phyloP scores from a whole-genome alignment of 306 rosid species.

The Pachyrhizus erosus region DNA sequence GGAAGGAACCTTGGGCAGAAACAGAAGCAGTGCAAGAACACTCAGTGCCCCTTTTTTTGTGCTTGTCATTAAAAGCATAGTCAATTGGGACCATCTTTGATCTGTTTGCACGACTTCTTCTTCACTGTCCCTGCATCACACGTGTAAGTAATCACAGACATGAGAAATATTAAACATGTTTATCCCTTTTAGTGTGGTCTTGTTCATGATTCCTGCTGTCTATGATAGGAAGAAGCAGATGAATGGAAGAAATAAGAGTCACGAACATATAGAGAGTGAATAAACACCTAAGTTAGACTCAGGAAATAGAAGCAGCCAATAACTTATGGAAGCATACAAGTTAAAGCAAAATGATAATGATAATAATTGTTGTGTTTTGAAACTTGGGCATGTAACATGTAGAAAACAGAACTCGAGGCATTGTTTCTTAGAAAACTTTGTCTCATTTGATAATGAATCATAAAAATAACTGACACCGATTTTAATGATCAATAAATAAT shows the following conservation, averaged over 20 bases:
- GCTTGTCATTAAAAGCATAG: conserved; percentile 21
- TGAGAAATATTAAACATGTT: conserved; percentile 14
- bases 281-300: not conserved
- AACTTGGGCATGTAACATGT: not conserved
- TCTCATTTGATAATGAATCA: not conserved
- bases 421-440: not conserved
- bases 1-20: conserved; percentile 59
- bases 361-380: not conserved
- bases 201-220: not conserved
- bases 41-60: conserved; percentile 24
- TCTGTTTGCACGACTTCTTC: conserved; percentile 7
- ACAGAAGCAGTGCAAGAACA: conserved; percentile 34
- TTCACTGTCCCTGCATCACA: conserved; percentile 47
- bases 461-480: not conserved
- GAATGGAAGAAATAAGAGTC: not conserved
- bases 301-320: not conserved
- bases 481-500: too few species aligned
- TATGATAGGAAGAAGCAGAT: not conserved
- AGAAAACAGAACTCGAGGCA: not conserved
- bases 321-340: not conserved
- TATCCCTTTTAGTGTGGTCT: not conserved
- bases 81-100: conserved; percentile 29
- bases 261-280: not conserved
- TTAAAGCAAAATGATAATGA: not conserved
- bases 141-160: not conserved